Base-by-base conservation (phyloP, 768 basidiomycete species). In the Dioszegia aurantiaca region DNA sequence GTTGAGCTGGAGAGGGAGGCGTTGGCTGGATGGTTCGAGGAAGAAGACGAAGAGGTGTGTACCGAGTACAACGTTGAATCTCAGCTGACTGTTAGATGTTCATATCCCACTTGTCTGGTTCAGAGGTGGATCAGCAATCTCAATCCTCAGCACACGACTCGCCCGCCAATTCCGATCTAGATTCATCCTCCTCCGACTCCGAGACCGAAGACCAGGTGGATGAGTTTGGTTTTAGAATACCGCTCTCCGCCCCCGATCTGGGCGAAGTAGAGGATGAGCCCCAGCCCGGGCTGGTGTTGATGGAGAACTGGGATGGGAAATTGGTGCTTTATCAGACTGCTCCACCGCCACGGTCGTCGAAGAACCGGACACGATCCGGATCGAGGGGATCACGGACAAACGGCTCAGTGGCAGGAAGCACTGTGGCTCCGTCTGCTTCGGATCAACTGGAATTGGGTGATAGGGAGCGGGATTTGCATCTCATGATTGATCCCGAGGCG, bases 301-400 rank as follows among this genome's bases (percentile, higher is more conserved):
- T 73, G 72, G 67, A 73, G 58, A 67, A 73, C 45, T 73, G 72
- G 72, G 66, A 69, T 43, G 72, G 72, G 16, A 61, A 70, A 52
- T 62, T 70, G 28, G 67, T 70, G 11, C 37, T 53, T 4, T 53
- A 53, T 24, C 51, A 53, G 16, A 53, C 51, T 11, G 36, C 33
- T 10, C 37, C 48, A 9, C 17, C 40, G 21, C 21, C 36, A 4
- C 36, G 36, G 37, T n/a, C 40, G 19, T 42, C 51, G 17, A 53
- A 53, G 37, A 48, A 51, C 23, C 57, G 48, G 6, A 31, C 24
- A 12, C 64, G 67, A 1, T 69, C 69, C 14, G 67, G 65, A 1
- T 69, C 69, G 12, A 41, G 62, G 16, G 63, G 67, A 17, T 69
- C 67, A 9, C 48, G 65, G 17, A 70, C 67, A 10, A 58, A 56